These are phyloP conservation scores for Cryphonectria radicalis DNA, from an alignment of 2,329 filamentous ascomycete genomes.

Conservation along the genomic window DNA sequence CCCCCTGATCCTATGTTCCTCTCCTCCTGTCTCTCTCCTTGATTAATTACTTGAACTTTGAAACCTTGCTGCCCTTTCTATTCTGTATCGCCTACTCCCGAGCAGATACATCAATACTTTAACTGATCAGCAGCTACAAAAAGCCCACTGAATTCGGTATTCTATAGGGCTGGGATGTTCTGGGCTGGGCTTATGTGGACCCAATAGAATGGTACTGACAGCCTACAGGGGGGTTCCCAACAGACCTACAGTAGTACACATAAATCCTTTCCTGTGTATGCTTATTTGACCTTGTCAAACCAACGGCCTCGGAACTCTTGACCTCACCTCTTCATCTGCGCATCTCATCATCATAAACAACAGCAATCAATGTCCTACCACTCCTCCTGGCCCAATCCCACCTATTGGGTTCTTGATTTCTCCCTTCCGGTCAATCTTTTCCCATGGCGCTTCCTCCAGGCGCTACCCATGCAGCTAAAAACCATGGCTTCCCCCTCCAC, in stretches of 20 bases:
- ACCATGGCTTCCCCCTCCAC: neutral
- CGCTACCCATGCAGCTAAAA: slow-evolving; percentile 4
- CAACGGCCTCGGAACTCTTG: neutral
- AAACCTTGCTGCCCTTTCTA: no score
- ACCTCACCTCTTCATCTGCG: neutral
- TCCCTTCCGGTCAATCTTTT: neutral
- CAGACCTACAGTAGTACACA: neutral
- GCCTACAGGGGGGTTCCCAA: neutral
- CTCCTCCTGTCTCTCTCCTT: neutral
- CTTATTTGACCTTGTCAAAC: neutral
- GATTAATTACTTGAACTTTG: no score
- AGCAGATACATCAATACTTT: neutral
- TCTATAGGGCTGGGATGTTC: neutral
- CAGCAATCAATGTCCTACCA: neutral
- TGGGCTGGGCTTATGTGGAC: neutral
- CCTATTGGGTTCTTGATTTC: neutral
- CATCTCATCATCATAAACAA: neutral
- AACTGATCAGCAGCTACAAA: neutral
- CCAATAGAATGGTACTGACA: neutral
- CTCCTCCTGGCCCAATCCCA: neutral
- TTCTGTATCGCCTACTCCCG: no score
- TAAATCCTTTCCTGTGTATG: neutral
- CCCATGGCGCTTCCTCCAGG: neutral
- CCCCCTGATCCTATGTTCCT: neutral
- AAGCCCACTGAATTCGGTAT: neutral